Evolutionary conservation across 495 filamentous ascomycete species (phyloP), one percentile per base, ranked within the genome.

Genomic region (Hypoxylon fragiforme): DNA sequence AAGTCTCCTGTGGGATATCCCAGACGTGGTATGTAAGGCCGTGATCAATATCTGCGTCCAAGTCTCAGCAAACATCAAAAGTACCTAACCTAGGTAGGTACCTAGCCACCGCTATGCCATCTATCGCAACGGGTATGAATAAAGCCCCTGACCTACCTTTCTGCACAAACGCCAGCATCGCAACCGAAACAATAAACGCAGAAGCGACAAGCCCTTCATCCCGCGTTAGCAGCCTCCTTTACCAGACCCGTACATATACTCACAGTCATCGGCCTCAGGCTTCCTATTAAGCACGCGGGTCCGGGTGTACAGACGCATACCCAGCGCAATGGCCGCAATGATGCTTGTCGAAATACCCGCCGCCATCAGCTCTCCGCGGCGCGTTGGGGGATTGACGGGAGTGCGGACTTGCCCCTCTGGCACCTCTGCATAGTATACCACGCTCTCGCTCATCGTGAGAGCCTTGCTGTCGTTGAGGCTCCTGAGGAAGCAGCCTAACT

Each of bases 1-100:
- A 57, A 14, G 46, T 50, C 12, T 50, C 54, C 13, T 57, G 54
- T 39, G 39, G 41, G 15, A 57, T 57, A 42, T 57, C 54, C 54
- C 54, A 57, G 39, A 57, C 54, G 40, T 57, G 54, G 19, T 57
- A 57, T 28, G 54, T 57, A 26, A 57, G 54, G 46, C 54, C 54
- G 18, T 57, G 54, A 20, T 57, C 54, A 38, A 57, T 57, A 21
- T 57, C 54, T 57, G 12, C 7, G 2, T 13, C 20, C 11, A 7
- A 40, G n/a, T 3, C 20, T 42, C 12, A 42, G 39, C 8, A 42
- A 42, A 11, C 2, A n/a, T 7, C 7, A 22, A 32, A 1, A 3
- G 14, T 7, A 13, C 28, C 28, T 22, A 22, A 14, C 43, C 5
- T 12, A 35, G 22, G 24, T 28, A 28, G 4, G 24, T 4, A 28